Percentiles rank a stretch among this genome's conserved stretches.
Evolutionary conservation across 176 grass and related monocot genomes (phyloP).

Genomic region (Cocos nucifera): DNA sequence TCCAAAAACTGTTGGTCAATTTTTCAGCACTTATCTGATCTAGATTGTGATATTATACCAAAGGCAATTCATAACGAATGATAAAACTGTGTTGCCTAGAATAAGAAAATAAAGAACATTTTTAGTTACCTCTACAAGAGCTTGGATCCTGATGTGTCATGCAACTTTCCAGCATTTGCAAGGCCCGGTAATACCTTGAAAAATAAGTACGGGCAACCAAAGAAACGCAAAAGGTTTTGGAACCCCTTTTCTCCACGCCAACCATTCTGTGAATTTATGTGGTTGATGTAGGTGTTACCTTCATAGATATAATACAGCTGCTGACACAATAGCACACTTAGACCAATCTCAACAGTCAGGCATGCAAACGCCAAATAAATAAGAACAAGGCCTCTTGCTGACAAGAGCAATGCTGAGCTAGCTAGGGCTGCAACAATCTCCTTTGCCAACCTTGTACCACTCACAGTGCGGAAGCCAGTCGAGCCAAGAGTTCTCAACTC

Average conservation of each 20-base stretch:
- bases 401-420: conserved; percentile 64
- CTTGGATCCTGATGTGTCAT: conserved; percentile 68
- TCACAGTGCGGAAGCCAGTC: conserved; percentile 23
- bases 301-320: conserved; percentile 86
- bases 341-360: conserved; percentile 75
- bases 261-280: conserved; percentile 40
- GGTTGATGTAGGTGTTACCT: conserved; percentile 76
- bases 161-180: conserved; percentile 43
- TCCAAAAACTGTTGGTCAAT: too few species aligned
- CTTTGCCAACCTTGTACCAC: conserved; percentile 30
- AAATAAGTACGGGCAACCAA: conserved; percentile 56
- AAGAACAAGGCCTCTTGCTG: conserved; percentile 74
- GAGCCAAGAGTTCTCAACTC: conserved; percentile 32
- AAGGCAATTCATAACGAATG: too few species aligned
- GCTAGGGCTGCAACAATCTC: conserved; percentile 42
- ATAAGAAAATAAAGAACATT: neutral
- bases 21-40: too few species aligned
- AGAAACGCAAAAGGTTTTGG: conserved; percentile 75
- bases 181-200: conserved; percentile 47
- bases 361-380: conserved; percentile 84
- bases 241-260: conserved; percentile 50
- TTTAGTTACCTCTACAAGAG: conserved; percentile 18
- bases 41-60: too few species aligned
- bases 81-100: too few species aligned
- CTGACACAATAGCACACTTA: conserved; percentile 69